Conservation (phyloP, 2,329 filamentous ascomycete genomes). For the Penicillium oxalicum region DNA sequence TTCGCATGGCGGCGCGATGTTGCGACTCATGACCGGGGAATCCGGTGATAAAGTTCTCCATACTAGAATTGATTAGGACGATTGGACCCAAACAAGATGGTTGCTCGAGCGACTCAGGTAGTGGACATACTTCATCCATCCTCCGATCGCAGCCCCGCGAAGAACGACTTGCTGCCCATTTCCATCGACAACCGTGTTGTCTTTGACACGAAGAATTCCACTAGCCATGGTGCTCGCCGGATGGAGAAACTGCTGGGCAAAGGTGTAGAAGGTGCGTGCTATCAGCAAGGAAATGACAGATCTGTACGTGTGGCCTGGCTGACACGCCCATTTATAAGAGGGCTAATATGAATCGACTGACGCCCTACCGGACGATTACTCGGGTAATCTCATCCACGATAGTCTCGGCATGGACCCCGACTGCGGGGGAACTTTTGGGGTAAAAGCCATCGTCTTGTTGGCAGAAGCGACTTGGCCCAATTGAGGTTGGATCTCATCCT, state of each 20-base stretch:
- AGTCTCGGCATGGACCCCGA: neutral
- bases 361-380: conserved; percentile 1
- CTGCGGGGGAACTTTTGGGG: conserved; percentile 8
- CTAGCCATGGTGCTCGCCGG: conserved; percentile 18
- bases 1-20: conserved; percentile 49
- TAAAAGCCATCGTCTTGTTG: conserved; percentile 1
- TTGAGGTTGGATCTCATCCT: neutral
- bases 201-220: conserved; percentile 39
- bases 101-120: neutral
- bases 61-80: conserved; percentile 24
- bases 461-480: neutral
- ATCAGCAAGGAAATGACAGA: neutral
- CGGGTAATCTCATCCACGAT: neutral
- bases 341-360: neutral
- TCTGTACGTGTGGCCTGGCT: neutral
- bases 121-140: conserved; percentile 39
- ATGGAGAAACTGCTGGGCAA: neutral
- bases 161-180: conserved; percentile 45
- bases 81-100: too few species aligned
- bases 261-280: neutral
- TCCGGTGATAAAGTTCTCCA: conserved; percentile 62
- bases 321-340: neutral
- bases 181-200: conserved; percentile 42
- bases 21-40: conserved; percentile 55
- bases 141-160: conserved; percentile 43